A percentile compares a stretch with the other conserved stretches of the same genome.
phyloP scores from a whole-genome alignment of 768 basidiomycete species.

The Agrocybe praecox region DNA sequence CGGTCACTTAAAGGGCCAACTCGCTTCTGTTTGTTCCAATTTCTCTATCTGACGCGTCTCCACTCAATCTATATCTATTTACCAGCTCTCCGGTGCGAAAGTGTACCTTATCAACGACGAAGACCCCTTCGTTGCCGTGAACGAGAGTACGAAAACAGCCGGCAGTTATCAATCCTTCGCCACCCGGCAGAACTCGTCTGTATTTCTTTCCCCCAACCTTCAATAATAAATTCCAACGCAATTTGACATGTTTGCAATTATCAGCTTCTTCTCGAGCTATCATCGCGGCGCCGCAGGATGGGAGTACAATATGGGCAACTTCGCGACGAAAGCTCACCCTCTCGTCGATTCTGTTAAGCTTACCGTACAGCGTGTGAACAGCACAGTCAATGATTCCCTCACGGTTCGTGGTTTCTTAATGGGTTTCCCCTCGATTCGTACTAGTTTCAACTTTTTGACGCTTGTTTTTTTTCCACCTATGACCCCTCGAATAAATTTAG shows the following conservation, averaged over 20 bases:
- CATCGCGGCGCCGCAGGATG: slow-evolving; percentile 36
- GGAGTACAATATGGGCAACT: slow-evolving; percentile 53
- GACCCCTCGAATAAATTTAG: slow-evolving; percentile 24
- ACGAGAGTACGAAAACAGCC: slow-evolving; percentile 51
- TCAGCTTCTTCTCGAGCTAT: slow-evolving; percentile 51
- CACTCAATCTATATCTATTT: too few species aligned
- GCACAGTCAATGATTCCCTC: slow-evolving; percentile 41
- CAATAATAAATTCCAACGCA: neutral
- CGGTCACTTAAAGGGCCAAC: slow-evolving; percentile 45
- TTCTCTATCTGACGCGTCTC: too few species aligned
- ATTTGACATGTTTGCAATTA: neutral
- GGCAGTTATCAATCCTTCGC: slow-evolving; percentile 56
- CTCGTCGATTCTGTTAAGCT: slow-evolving; percentile 49
- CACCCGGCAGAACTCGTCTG: slow-evolving; percentile 50
- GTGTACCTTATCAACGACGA: slow-evolving; percentile 55
- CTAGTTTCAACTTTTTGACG: neutral
- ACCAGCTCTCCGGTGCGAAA: slow-evolving; percentile 49
- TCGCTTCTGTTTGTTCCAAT: slow-evolving; percentile 38
- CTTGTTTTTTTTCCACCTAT: neutral
- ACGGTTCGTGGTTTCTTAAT: slow-evolving; percentile 35
- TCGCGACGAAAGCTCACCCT: slow-evolving; percentile 57
- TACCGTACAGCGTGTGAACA: slow-evolving; percentile 45
- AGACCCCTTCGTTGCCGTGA: slow-evolving; percentile 52
- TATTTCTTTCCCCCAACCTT: neutral
- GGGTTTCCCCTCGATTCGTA: too few species aligned